Conservation (phyloP, 306 rosid genomes). For the Sesbania bispinosa region DNA sequence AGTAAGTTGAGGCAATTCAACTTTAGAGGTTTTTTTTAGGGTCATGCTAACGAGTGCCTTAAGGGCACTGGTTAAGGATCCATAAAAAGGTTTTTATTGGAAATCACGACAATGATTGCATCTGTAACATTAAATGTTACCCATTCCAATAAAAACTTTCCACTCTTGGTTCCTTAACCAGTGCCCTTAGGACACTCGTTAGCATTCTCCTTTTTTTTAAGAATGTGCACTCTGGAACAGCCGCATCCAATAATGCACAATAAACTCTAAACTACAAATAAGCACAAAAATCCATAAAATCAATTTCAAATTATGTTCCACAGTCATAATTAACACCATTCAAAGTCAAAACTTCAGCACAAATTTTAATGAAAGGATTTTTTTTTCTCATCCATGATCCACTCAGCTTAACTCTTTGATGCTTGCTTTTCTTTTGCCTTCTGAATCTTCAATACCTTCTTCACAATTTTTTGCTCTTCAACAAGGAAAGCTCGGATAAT, state of each 20-base stretch:
- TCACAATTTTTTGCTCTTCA: slow-evolving; percentile 91
- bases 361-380: slow-evolving; percentile 20
- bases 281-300: neutral
- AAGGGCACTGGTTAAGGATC: too few relatives aligned
- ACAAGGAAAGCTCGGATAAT: slow-evolving; percentile 85
- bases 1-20: too few relatives aligned
- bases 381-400: neutral
- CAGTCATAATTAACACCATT: slow-evolving; percentile 32
- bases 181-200: too few relatives aligned
- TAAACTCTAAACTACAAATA: neutral
- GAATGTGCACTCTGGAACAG: neutral
- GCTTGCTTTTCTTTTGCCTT: slow-evolving; percentile 80
- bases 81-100: too few relatives aligned
- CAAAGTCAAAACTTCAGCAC: slow-evolving; percentile 55
- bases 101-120: too few relatives aligned
- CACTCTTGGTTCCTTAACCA: too few relatives aligned
- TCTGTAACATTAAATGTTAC: too few relatives aligned
- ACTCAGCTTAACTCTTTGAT: slow-evolving; percentile 40
- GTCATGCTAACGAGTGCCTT: too few relatives aligned
- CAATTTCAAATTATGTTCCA: slow-evolving; percentile 30
- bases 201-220: too few relatives aligned
- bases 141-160: too few relatives aligned
- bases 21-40: too few relatives aligned
- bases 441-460: slow-evolving; percentile 93
- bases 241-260: neutral